These are phyloP conservation scores for Fusarium gaditjirri DNA, from an alignment of 2,329 filamentous ascomycete genomes.

Conservation along the genomic window DNA sequence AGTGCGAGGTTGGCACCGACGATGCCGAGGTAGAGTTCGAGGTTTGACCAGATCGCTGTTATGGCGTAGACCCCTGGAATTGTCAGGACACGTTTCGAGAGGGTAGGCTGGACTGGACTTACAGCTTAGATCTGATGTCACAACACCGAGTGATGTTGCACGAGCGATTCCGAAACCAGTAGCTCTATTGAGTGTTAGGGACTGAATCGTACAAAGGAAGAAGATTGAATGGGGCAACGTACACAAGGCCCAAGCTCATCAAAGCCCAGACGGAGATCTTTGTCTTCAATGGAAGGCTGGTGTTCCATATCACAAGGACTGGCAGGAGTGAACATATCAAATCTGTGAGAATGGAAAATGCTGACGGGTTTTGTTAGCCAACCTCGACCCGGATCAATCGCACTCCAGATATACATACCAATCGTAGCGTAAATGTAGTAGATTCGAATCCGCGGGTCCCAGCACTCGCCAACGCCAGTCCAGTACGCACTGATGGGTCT, in stretches of 20 bases:
- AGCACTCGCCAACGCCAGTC: conserved; percentile 46
- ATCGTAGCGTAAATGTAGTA: conserved; percentile 50
- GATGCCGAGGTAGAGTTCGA: conserved; percentile 53
- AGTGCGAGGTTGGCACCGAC: conserved; percentile 48
- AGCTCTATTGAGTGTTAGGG: conserved; percentile 20
- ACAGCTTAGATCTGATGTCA: conserved; percentile 39
- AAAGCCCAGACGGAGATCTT: conserved; percentile 48
- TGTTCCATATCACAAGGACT: conserved; percentile 48
- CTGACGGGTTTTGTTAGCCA: not conserved
- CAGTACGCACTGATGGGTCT: conserved; percentile 47
- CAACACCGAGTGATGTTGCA: conserved; percentile 32
- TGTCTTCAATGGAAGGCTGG: conserved; percentile 45
- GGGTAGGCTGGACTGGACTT: not conserved
- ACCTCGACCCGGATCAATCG: fast-evolving
- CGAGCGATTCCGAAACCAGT: conserved; percentile 38
- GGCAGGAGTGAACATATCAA: conserved; percentile 43
- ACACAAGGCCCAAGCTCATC: conserved; percentile 48
- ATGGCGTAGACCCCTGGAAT: conserved; percentile 46
- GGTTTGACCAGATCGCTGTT: conserved; percentile 52
- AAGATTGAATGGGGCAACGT: not conserved
- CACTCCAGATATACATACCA: not conserved
- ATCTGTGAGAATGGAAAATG: conserved; percentile 34
- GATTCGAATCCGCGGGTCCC: conserved; percentile 48
- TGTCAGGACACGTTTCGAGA: not conserved
- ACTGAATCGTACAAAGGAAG: fast-evolving